Percentiles rank a stretch among this genome's conserved stretches.
Evolutionary conservation across 2,329 filamentous ascomycete genomes (phyloP).

Genomic region (Penicillium sp.): DNA sequence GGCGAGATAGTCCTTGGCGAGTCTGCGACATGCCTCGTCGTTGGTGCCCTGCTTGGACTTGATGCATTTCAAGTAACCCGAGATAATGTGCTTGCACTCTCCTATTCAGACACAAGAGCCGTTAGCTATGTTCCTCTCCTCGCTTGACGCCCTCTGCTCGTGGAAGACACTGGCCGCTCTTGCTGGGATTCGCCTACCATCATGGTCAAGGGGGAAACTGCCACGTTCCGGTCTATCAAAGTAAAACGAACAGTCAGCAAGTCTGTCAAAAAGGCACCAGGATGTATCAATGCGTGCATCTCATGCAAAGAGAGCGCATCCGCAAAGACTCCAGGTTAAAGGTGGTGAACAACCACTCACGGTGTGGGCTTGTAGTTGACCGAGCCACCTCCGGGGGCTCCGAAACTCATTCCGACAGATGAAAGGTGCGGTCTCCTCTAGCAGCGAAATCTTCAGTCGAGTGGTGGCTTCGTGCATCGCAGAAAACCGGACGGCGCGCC

Average conservation of each 20-base stretch:
- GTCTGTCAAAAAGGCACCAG: neutral
- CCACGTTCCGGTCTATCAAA: constrained; percentile 73
- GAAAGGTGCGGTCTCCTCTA: neutral
- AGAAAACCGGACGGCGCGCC: too few species aligned
- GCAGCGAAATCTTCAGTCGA: neutral
- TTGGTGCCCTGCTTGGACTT: constrained; percentile 81
- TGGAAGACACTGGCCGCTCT: neutral
- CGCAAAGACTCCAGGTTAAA: constrained; percentile 1
- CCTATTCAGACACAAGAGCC: constrained; percentile 51
- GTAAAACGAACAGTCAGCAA: constrained; percentile 7
- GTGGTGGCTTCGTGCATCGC: neutral
- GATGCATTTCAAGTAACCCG: constrained; percentile 79
- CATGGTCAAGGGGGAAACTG: constrained; percentile 94
- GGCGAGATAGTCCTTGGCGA: constrained; percentile 83
- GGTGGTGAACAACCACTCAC: constrained; percentile 49
- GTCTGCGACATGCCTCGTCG: constrained; percentile 74
- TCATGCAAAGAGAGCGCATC: constrained; percentile 1
- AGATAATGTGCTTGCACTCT: constrained; percentile 90
- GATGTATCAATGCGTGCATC: neutral
- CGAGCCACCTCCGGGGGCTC: constrained; percentile 65
- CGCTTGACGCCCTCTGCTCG: neutral
- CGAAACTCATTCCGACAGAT: constrained; percentile 55
- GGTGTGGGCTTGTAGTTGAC: constrained; percentile 66
- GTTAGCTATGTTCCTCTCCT: too few species aligned
- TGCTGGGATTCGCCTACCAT: constrained; percentile 53